Evolutionary conservation across 1,139 yeast species (phyloP).

Genomic region (Debaryomyces psychrophilus): DNA sequence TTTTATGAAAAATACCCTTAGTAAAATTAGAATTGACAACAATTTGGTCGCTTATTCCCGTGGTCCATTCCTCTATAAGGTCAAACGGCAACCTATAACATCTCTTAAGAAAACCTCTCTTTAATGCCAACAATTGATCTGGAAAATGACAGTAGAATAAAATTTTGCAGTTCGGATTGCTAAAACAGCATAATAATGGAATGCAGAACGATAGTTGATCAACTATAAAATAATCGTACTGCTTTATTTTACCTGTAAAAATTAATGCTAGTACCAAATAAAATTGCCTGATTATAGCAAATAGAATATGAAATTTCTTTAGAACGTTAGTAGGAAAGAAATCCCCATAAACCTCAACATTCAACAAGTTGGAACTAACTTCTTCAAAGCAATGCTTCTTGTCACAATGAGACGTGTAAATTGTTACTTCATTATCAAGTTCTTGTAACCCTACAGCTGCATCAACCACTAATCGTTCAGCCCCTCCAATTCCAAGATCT

Average conservation of each 20-base stretch:
- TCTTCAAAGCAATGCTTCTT: slow-evolving; percentile 88
- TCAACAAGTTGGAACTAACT: slow-evolving; percentile 56
- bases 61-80: slow-evolving; percentile 75
- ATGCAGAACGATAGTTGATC: slow-evolving; percentile 89
- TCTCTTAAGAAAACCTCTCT: slow-evolving; percentile 56
- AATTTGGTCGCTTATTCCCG: slow-evolving; percentile 72
- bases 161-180: slow-evolving; percentile 45
- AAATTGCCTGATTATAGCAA: slow-evolving; percentile 83
- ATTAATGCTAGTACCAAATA: slow-evolving; percentile 59
- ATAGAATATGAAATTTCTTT: slow-evolving; percentile 75
- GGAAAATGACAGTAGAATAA: slow-evolving; percentile 97
- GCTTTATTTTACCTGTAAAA: slow-evolving; percentile 45
- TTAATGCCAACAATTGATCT: slow-evolving; percentile 74
- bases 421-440: slow-evolving; percentile 63
- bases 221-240: slow-evolving; percentile 74
- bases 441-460: slow-evolving; percentile 87
- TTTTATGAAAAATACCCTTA: slow-evolving; percentile 61
- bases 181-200: slow-evolving; percentile 66
- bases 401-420: slow-evolving; percentile 92
- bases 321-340: slow-evolving; percentile 69
- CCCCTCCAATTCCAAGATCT: slow-evolving; percentile 95
- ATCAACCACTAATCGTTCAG: slow-evolving; percentile 92
- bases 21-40: slow-evolving; percentile 92
- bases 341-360: slow-evolving; percentile 80
- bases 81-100: slow-evolving; percentile 85